A percentile compares a stretch with the other conserved stretches of the same genome.
These are phyloP conservation scores for Exophiala bonariae DNA, from an alignment of 2,329 filamentous ascomycete species.

Conservation along the genomic window DNA sequence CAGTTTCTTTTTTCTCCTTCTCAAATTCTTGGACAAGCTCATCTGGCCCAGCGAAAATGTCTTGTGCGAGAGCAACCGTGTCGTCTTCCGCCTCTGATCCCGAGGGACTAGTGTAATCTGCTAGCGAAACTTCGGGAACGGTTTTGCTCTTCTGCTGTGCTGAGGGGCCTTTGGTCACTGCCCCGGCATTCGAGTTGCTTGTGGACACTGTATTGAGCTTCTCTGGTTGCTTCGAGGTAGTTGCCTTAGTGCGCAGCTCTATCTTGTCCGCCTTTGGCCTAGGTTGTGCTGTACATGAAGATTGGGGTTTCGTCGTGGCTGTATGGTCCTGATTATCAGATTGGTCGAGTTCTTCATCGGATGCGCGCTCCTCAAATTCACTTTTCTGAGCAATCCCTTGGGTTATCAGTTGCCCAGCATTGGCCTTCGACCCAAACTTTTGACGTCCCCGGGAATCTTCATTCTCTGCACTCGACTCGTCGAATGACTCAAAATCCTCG, in stretches of 20 bases:
- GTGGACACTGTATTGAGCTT: conserved; percentile 8
- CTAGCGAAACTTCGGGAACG: conserved; percentile 18
- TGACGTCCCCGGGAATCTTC: conserved; percentile 66
- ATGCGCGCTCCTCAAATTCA: conserved; percentile 64
- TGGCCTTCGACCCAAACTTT: conserved; percentile 37
- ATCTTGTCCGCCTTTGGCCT: conserved; percentile 3
- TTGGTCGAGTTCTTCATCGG: conserved; percentile 44
- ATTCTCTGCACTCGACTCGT: conserved; percentile 57
- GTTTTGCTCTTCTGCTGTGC: not conserved
- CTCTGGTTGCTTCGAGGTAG: conserved; percentile 28
- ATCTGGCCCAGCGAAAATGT: conserved; percentile 73
- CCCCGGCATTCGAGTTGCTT: not conserved
- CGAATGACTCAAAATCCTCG: conserved; percentile 58
- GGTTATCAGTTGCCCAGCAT: conserved; percentile 31
- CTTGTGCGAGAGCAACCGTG: conserved; percentile 66
- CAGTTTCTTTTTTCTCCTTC: conserved; percentile 71
- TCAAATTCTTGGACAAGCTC: conserved; percentile 74
- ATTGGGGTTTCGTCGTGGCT: not conserved
- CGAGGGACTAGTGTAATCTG: conserved; percentile 23
- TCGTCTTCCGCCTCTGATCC: conserved; percentile 39
- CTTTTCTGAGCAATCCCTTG: conserved; percentile 37
- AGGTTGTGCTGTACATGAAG: conserved; percentile 29
- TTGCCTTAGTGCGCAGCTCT: conserved; percentile 15
- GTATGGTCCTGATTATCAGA: conserved; percentile 26
- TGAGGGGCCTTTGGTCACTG: not conserved